Percentiles rank a stretch among this genome's conserved stretches.
phyloP scores from a whole-genome alignment of 2,329 filamentous ascomycete genomes.

The Cladobotryum protrusum region DNA sequence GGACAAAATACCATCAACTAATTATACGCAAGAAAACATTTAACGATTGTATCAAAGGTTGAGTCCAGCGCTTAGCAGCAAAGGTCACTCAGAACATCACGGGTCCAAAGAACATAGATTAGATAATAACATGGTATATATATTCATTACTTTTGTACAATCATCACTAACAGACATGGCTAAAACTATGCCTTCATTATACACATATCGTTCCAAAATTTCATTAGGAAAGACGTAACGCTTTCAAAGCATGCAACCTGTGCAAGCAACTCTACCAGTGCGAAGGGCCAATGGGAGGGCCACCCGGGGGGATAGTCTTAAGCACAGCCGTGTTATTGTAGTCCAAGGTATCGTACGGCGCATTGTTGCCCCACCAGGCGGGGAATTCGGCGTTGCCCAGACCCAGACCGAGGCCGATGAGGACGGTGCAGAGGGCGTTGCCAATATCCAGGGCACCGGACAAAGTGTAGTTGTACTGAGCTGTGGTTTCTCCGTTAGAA shows the following conservation, averaged over 20 bases:
- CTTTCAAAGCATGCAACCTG: too few species aligned
- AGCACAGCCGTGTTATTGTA: conserved; percentile 19
- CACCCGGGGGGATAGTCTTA: conserved; percentile 1
- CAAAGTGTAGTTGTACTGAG: conserved; percentile 51
- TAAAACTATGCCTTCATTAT: background rate
- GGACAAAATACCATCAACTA: too few species aligned
- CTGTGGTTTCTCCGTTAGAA: conserved; percentile 2
- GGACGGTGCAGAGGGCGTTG: conserved; percentile 50
- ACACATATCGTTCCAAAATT: background rate
- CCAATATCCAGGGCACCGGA: conserved; percentile 54
- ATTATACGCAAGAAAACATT: too few species aligned
- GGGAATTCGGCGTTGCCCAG: conserved; percentile 40
- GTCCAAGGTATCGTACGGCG: conserved; percentile 26
- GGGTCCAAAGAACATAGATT: background rate
- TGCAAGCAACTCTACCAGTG: background rate
- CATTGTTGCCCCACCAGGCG: conserved; percentile 41
- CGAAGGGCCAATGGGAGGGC: conserved; percentile 4
- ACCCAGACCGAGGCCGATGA: conserved; percentile 42
- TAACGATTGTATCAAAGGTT: too few species aligned
- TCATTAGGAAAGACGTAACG: too few species aligned
- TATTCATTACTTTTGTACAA: conserved; percentile 3
- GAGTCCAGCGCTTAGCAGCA: too few species aligned
- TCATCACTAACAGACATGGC: background rate
- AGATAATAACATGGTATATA: background rate
- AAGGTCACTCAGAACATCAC: background rate